phyloP scores from a whole-genome alignment of 164 flowering plant genomes.

The Aristolochia fimbriata region DNA sequence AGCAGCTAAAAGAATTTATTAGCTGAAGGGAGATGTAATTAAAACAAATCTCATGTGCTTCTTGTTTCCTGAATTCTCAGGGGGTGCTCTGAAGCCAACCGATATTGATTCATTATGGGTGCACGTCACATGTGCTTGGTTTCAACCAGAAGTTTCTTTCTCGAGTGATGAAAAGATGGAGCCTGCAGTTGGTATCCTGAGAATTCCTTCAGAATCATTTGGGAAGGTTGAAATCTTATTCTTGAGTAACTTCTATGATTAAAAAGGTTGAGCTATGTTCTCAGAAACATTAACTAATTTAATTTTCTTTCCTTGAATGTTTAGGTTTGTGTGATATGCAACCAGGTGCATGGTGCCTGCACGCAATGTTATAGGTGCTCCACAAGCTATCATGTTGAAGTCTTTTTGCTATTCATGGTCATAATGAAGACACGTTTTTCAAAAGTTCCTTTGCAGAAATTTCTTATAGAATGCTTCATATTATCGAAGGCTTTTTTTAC shows the following conservation, averaged over 20 bases:
- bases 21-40: too few species aligned
- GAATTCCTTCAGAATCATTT: slow-evolving; percentile 68
- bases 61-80: slow-evolving; percentile 37
- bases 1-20: too few species aligned
- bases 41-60: too few species aligned
- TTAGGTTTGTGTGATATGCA: slow-evolving; percentile 88
- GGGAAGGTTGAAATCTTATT: slow-evolving; percentile 40
- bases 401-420: too few species aligned
- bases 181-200: slow-evolving; percentile 89
- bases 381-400: slow-evolving; percentile 80
- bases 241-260: neutral
- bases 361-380: slow-evolving; percentile 91
- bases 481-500: too few species aligned
- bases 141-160: slow-evolving; percentile 87
- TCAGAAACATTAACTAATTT: neutral
- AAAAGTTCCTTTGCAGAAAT: too few species aligned
- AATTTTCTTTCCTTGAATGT: slow-evolving; percentile 9
- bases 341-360: slow-evolving; percentile 97
- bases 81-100: slow-evolving; percentile 97
- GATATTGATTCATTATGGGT: slow-evolving; percentile 89
- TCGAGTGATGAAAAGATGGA: slow-evolving; percentile 88
- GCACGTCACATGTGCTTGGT: slow-evolving; percentile 99
- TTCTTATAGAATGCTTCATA: too few species aligned
- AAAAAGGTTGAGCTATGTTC: neutral
- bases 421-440: too few species aligned